Conservation (phyloP, 179 eudicot species). For the Vitellaria paradoxa region DNA sequence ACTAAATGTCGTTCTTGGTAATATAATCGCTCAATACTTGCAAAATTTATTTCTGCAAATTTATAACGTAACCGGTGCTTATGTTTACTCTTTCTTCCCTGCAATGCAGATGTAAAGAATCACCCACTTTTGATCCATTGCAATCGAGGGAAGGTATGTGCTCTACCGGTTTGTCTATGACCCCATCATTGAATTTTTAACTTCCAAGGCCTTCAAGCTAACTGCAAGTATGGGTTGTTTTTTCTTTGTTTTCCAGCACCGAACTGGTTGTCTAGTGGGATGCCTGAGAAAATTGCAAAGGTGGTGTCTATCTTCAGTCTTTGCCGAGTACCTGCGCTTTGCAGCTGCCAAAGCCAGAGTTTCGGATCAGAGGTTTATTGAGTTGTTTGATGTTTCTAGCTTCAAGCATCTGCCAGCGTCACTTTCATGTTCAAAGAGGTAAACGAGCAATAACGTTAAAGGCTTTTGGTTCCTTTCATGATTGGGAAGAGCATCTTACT, state of each 20-base stretch:
- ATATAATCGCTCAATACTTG: neutral
- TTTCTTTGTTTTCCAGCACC: conserved; percentile 49
- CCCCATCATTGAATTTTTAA: neutral
- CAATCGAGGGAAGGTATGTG: conserved; percentile 79
- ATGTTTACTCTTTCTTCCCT: neutral
- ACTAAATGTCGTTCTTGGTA: conserved; percentile 73
- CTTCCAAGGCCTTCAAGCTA: no score
- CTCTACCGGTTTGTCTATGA: neutral
- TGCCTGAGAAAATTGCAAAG: conserved; percentile 74
- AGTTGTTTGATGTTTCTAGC: conserved; percentile 48
- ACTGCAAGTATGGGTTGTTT: neutral
- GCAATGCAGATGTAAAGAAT: conserved; percentile 56
- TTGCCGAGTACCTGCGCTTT: conserved; percentile 77
- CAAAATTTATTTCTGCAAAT: neutral
- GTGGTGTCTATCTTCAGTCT: conserved; percentile 76
- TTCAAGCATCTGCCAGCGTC: conserved; percentile 44
- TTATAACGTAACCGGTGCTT: neutral
- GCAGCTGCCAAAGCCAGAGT: conserved; percentile 75
- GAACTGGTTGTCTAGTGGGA: conserved; percentile 89
- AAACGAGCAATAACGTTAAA: neutral
- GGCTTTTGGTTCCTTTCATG: conserved; percentile 4
- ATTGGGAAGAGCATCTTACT: conserved; percentile 4
- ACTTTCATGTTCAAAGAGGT: conserved; percentile 49
- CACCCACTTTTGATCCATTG: conserved; percentile 81
- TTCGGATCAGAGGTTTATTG: conserved; percentile 70